These are phyloP conservation scores for Trypanosoma avium DNA, from an alignment of 208 protist species.

Conservation along the genomic window DNA sequence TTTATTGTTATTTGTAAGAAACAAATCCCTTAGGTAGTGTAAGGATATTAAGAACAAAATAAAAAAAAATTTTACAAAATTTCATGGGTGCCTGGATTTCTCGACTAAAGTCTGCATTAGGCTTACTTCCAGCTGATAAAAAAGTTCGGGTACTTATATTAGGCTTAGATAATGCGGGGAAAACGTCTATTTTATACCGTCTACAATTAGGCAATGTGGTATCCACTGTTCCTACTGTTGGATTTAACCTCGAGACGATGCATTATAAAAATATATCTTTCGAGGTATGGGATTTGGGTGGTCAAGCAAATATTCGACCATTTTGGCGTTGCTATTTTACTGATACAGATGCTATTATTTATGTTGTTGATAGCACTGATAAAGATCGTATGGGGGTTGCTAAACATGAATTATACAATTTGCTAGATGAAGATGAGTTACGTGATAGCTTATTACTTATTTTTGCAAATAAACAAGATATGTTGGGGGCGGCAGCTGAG, in stretches of 20 bases:
- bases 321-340: conserved; percentile 98
- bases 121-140: conserved; percentile 69
- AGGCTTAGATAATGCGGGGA: conserved; percentile 96
- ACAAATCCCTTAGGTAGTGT: neutral
- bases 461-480: conserved; percentile 97
- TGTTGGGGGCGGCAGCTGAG: conserved; percentile 63
- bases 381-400: conserved; percentile 90
- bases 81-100: conserved; percentile 70
- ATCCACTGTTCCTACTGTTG: conserved; percentile 97
- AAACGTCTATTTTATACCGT: conserved; percentile 98
- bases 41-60: neutral
- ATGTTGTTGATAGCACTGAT: conserved; percentile 94
- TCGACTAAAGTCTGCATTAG: conserved; percentile 43
- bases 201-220: conserved; percentile 97
- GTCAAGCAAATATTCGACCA: conserved; percentile 95
- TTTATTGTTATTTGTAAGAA: conserved; percentile 2
- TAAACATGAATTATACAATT: conserved; percentile 79
- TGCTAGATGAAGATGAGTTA: conserved; percentile 91
- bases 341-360: conserved; percentile 94
- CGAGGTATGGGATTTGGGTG: conserved; percentile 98
- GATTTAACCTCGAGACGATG: conserved; percentile 97
- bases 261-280: conserved; percentile 98
- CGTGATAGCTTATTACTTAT: conserved; percentile 88
- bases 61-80: neutral
- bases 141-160: conserved; percentile 94